Conservation (phyloP, 805 yeast genomes). For the Lipomyces lipofer region DNA sequence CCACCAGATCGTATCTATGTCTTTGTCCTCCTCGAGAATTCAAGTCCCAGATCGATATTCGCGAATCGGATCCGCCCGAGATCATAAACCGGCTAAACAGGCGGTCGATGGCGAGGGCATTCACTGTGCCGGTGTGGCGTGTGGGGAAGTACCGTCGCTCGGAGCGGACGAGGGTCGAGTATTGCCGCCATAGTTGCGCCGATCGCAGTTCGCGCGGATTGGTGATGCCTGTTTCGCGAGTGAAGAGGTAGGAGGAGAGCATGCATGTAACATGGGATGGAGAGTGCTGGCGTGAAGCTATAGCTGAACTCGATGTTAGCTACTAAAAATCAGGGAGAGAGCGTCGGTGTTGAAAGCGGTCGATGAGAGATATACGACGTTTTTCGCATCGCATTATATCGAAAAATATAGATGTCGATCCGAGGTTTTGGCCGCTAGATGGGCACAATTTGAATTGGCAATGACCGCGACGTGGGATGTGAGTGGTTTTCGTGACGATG, state of each 20-base stretch:
- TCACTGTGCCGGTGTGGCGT: constrained; percentile 51
- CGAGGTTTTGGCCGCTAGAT: no score
- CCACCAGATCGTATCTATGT: constrained; percentile 31
- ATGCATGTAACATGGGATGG: constrained; percentile 21
- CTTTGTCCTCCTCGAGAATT: constrained; percentile 35
- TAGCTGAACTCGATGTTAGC: no score
- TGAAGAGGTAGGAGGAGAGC: constrained; percentile 27
- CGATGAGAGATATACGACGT: no score
- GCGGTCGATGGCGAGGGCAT: constrained; percentile 58
- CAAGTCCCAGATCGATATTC: constrained; percentile 67
- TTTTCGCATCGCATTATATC: no score
- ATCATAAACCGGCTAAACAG: constrained; percentile 49
- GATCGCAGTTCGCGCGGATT: constrained; percentile 28
- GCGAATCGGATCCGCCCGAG: constrained; percentile 74
- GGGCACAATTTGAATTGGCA: no score
- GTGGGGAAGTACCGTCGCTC: constrained; percentile 32
- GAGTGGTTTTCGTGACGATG: no score
- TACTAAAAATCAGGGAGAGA: no score
- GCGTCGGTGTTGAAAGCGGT: no score
- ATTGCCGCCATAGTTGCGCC: constrained; percentile 22
- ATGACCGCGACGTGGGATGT: no score
- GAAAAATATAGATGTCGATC: no score
- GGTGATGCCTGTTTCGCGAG: constrained; percentile 29
- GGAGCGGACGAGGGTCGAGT: constrained; percentile 22
- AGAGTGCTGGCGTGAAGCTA: no score